These are phyloP conservation scores for Brassica incana DNA, from an alignment of 345 rosid genomes.

Conservation along the genomic window DNA sequence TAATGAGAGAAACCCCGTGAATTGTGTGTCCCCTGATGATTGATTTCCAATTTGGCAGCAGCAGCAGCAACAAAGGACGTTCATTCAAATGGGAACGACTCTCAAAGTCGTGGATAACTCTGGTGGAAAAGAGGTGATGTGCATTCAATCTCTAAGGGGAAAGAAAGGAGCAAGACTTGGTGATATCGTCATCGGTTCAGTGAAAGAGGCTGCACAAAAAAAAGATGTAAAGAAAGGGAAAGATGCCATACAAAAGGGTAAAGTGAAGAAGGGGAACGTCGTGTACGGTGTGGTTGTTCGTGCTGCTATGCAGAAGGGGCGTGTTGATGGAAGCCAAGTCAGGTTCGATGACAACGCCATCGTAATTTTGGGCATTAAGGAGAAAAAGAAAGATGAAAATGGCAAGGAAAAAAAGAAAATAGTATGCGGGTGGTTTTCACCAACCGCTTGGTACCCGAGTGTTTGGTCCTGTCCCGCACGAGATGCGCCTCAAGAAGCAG, in stretches of 20 bases:
- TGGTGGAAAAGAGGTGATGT: conserved; percentile 81
- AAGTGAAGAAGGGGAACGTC: conserved; percentile 83
- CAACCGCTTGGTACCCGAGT: conserved; percentile 77
- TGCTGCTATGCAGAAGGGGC: conserved; percentile 75
- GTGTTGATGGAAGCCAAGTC: conserved; percentile 79
- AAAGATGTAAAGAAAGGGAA: background rate
- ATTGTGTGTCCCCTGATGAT: conserved; percentile 5
- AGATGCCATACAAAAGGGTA: conserved; percentile 56
- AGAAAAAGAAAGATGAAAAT: background rate
- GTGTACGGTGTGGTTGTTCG: conserved; percentile 76
- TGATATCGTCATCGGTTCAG: conserved; percentile 71
- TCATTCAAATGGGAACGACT: conserved; percentile 85
- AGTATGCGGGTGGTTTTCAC: conserved; percentile 9
- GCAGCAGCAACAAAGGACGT: conserved; percentile 57
- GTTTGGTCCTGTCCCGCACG: conserved; percentile 84
- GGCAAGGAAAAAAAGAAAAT: background rate
- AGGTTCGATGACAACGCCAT: conserved; percentile 86
- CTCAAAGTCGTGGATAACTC: conserved; percentile 89
- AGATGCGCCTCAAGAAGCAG: conserved; percentile 70
- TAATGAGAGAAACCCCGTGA: background rate
- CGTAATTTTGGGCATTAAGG: conserved; percentile 56
- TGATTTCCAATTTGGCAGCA: conserved; percentile 4
- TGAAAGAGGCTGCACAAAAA: conserved; percentile 54
- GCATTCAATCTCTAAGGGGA: conserved; percentile 75
- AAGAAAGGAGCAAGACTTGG: conserved; percentile 86